Evolutionary conservation across 2,329 filamentous ascomycete genomes (phyloP), one percentile per base, ranked within the genome.

Genomic region (Colletotrichum liaoningense): DNA sequence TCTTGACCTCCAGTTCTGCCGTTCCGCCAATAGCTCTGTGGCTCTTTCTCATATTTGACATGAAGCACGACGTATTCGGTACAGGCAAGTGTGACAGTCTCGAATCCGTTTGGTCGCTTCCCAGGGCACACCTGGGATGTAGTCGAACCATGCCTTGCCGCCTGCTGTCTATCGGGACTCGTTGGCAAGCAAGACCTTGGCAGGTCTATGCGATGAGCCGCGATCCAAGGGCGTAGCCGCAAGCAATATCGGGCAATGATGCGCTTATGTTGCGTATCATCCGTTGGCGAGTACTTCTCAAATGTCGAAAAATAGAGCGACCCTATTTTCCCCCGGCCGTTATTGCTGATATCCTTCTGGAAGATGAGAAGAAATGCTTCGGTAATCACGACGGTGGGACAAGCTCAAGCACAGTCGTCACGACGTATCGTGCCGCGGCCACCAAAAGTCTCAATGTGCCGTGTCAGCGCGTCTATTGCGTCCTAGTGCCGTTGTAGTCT

Each of bases 401-500:
- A n/a, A n/a, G 52, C 30, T 26, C 16, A 14, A 9, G 52, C 65
- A 69, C 52, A 22, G 58, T 12, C 64, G 49, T 49, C 3, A 58
- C 19, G 7, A 19, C 14, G 42, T 22, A 49, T 63, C 69, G 68
- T 72, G 65, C 66, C 54, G 58, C 46, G 35, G 35, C 28, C 60
- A 60, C 46, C 46, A 70, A 56, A n/a, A 42, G 22, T 60, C 49
- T 42, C 28, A 26, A 65, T 55, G 67, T 70, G 66, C 66, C 59
- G 55, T 35, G 55, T 70, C 56, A 35, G 49, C 70, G 57, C 54
- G 35, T 70, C 46, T 60, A 38, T 65, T 66, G 19, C 60, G 56
- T 30, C 46, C 58, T 70, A 73, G 71, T 65, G 67, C n/a, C 38
- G 57, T 30, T 30, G 56, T 57, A 73, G 71, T 52, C 55, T 64